Evolutionary conservation across 352 stramenopile species (phyloP), one percentile per base, ranked within the genome.

Genomic region (Globisporangium carolinianum): DNA sequence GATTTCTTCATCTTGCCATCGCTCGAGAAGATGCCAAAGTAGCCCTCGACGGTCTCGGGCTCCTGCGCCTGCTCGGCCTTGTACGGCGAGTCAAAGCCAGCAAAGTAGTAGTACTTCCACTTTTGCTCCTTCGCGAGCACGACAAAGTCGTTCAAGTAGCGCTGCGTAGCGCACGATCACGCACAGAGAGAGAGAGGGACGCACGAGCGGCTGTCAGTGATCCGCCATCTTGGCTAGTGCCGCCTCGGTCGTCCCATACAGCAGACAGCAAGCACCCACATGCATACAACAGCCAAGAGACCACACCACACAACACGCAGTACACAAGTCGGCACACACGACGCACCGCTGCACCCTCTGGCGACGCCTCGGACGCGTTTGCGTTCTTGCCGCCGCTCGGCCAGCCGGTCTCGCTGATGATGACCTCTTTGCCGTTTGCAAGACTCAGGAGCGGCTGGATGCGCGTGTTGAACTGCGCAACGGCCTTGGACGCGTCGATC

Each of bases 21-120:
- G 10, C 71, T 62, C 57, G 82, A 72, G 42, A 90, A 93, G 60
- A 95, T 73, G 18, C 85, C 85, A 55, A 93, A 95, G 70, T 82
- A 73, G 36, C 63, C 72, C 66, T 95, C 85, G 32, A 93, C 83
- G 12, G 75, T 65, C 15, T 65, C 59, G 80, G 55, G 73, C 60
- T 90, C 72, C 14, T 72, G 65, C 38, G 18, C 14, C 55, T 89
- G 66, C 64, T 76, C 56, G 49, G 75, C 66, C 73, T 93, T 93
- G 72, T 86, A 91, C 37, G 79, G 70, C 49, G 83, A 89, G 64
- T 95, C 85, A 14, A 95, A 91, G 57, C 73, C 85, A 1, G 82
- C 72, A 61, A 94, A 94, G 73, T 91, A 94, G 74, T 91, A 94
- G 68, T 93, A 92, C 69, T 91, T 89, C 76, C 79, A 90, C 24